Percentiles rank a stretch among this genome's conserved stretches.
phyloP scores from a whole-genome alignment of 2,329 filamentous ascomycete species.

The Exophiala sideris region DNA sequence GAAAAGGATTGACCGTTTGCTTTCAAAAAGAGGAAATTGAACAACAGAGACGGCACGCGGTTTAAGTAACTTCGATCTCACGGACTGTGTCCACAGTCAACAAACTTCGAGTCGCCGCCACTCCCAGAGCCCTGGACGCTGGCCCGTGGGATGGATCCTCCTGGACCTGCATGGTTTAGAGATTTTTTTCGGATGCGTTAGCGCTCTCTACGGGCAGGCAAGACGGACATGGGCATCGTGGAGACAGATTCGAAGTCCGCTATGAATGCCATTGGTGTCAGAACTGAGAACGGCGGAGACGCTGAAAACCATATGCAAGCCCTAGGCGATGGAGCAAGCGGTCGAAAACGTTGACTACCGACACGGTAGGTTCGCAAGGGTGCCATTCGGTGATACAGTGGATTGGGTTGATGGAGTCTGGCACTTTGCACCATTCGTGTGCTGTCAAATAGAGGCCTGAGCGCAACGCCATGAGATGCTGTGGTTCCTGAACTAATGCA shows the following conservation, averaged over 20 bases:
- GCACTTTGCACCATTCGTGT: constrained; percentile 4
- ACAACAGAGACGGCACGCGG: constrained; percentile 19
- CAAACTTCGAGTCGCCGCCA: constrained; percentile 19
- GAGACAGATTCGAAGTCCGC: constrained; percentile 6
- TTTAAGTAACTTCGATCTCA: constrained; percentile 22
- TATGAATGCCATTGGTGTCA: constrained; percentile 4
- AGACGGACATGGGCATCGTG: constrained; percentile 8
- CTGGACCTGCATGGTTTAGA: constrained; percentile 17
- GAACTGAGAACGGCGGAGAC: constrained; percentile 8
- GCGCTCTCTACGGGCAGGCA: constrained; percentile 16
- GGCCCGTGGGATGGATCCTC: constrained; percentile 9
- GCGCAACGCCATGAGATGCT: constrained; percentile 22
- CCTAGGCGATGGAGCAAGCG: constrained; percentile 5
- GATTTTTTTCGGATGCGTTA: constrained; percentile 24
- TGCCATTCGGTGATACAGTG: constrained; percentile 8
- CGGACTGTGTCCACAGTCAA: constrained; percentile 5
- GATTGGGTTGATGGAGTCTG: constrained; percentile 11
- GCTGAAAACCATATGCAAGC: constrained; percentile 9
- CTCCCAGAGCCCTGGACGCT: constrained; percentile 11
- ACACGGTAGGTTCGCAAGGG: background rate
- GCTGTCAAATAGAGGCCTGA: constrained; percentile 23
- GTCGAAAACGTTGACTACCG: constrained; percentile 21
- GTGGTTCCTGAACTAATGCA: constrained; percentile 24
- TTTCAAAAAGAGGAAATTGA: constrained; percentile 21
- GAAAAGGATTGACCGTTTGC: constrained; percentile 24